Base-by-base conservation (phyloP, 2,329 filamentous ascomycete species). In the Zymoseptoria pseudotritici region DNA sequence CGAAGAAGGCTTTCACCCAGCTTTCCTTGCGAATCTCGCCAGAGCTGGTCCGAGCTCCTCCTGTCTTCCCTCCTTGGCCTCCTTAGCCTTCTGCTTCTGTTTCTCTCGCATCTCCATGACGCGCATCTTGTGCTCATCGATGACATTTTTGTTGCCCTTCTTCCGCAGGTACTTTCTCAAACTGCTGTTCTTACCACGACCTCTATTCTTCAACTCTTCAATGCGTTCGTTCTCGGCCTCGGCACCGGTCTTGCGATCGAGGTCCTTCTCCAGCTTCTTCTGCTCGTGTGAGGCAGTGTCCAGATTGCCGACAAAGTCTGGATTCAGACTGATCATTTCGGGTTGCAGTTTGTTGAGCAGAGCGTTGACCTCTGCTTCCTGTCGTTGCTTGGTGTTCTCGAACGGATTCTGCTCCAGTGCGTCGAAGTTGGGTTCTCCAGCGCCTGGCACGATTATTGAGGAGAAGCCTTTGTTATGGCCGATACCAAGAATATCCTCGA, bases 351-450 rank as follows among this genome's bases (percentile, higher is more conserved):
- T 99, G 81, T 95, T 96, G 68, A 99, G 84, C 65, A 99, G 81
- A 11, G 84, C 81, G 79, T 89, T 91, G 74, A 99, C 91, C 76
- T 99, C 94, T 55, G 83, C 83, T 76, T 99, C 94, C 75, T 95
- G 92, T 69, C 94, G 85, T 78, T 97, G 92, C 77, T 94, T 95
- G 70, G 81, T 83, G 57, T 88, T 96, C 78, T 97, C 94, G 82
- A 93, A 97, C 36, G 94, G 94, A 79, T 99, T 99, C 68, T 87
- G 82, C 75, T 99, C 94, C 57, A 97, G 80, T 2, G 91, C 89
- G 74, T 99, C 94, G 73, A 90, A 97, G 82, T 97, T 97, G 72
- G 94, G 86, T 75, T 99, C 94, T 63, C 94, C 94, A n/a, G 93
- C 89, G 54, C 94, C 94, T 7, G 94, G 94, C 1, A 97, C 86